These are phyloP conservation scores for Geoglossum glabrum DNA, from an alignment of 495 filamentous ascomycete species.

Conservation along the genomic window DNA sequence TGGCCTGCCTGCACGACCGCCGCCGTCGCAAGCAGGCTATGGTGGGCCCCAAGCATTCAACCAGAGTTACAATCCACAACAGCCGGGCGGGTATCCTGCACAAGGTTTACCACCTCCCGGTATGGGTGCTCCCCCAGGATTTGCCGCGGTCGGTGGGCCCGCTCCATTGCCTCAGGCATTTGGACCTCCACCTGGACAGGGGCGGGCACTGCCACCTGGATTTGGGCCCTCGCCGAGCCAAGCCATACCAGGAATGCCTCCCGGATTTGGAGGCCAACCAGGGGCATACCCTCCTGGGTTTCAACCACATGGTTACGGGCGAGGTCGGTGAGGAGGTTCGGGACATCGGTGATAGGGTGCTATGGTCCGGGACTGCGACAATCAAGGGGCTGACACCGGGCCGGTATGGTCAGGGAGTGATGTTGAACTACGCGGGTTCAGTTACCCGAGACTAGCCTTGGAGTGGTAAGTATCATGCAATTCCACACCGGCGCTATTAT, in stretches of 20 bases:
- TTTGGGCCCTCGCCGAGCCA: conserved; percentile 6
- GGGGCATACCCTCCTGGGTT: conserved; percentile 4
- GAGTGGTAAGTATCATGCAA: not conserved
- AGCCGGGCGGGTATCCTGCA: conserved; percentile 22
- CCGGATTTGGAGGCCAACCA: conserved; percentile 5
- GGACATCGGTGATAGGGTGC: not conserved
- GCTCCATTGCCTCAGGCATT: conserved; percentile 31
- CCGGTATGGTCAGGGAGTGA: not conserved
- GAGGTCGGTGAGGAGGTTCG: not conserved
- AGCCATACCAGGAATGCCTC: conserved; percentile 4
- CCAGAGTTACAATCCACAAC: conserved; percentile 29
- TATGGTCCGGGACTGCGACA: not conserved
- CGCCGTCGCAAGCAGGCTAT: conserved; percentile 57
- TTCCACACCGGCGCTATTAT: not conserved
- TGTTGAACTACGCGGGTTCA: not conserved
- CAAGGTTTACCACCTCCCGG: conserved; percentile 32
- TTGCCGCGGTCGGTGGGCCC: not conserved
- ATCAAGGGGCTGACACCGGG: not conserved
- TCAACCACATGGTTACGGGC: conserved; percentile 3
- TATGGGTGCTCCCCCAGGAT: conserved; percentile 12
- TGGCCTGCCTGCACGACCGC: conserved; percentile 59
- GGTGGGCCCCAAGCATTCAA: conserved; percentile 54
- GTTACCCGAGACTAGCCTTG: not conserved
- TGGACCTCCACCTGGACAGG: conserved; percentile 25
- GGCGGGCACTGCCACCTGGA: conserved; percentile 5